These are phyloP conservation scores for Knufia fluminis DNA, from an alignment of 2,329 filamentous ascomycete species.

Conservation along the genomic window DNA sequence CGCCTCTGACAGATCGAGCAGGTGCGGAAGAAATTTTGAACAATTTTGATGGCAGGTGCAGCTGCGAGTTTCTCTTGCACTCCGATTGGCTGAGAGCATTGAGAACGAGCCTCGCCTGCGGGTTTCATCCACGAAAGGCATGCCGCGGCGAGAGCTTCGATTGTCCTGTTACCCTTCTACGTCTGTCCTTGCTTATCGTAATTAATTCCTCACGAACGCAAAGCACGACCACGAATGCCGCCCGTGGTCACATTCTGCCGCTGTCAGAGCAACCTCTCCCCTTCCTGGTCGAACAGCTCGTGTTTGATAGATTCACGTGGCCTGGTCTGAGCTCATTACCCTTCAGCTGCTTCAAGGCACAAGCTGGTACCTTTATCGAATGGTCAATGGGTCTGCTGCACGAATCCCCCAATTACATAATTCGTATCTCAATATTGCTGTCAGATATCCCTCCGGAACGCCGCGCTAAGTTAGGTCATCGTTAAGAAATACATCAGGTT, in stretches of 20 bases:
- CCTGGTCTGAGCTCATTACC: background rate
- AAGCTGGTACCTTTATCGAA: background rate
- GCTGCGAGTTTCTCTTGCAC: background rate
- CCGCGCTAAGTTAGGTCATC: constrained; percentile 1
- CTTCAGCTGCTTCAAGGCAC: background rate
- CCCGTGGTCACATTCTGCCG: background rate
- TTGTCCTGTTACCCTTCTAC: background rate
- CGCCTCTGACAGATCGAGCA: too few species aligned
- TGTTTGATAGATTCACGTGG: background rate
- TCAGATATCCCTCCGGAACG: background rate
- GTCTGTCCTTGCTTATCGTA: background rate
- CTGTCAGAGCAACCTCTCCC: background rate
- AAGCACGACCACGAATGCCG: background rate
- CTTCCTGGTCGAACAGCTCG: background rate
- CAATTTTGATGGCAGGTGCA: background rate
- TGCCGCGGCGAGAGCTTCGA: background rate
- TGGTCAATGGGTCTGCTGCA: too few species aligned
- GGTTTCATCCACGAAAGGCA: constrained; percentile 2
- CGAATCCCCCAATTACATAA: too few species aligned
- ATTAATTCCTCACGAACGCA: background rate
- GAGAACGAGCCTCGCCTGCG: background rate
- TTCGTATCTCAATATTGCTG: background rate
- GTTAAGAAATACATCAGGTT: background rate
- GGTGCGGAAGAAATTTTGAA: background rate
- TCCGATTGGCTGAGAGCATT: constrained; percentile 1